Percentiles rank a stretch among this genome's conserved stretches.
phyloP scores from a whole-genome alignment of 352 stramenopile genomes.

The Globisporangium iwayamae region DNA sequence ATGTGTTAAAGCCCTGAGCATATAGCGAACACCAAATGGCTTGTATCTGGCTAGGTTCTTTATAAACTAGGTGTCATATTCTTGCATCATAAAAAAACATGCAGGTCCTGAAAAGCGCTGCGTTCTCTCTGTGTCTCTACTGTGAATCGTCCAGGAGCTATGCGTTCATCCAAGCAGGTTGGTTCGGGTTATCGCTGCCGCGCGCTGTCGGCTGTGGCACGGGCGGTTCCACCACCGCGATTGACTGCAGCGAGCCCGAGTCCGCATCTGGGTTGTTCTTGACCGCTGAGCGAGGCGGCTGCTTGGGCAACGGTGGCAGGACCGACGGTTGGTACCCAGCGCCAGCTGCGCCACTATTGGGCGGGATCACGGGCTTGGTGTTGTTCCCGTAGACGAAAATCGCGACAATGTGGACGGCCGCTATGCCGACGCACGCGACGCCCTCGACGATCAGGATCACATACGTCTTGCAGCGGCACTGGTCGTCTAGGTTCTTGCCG shows the following conservation, averaged over 20 bases:
- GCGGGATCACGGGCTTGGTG: conserved; percentile 19
- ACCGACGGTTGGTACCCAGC: conserved; percentile 5
- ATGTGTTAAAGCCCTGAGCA: no score
- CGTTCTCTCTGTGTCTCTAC: background rate
- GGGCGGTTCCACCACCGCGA: background rate
- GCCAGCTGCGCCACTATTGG: background rate
- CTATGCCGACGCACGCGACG: conserved; percentile 43
- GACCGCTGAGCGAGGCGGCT: background rate
- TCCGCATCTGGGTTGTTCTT: conserved; percentile 1
- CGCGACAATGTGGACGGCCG: conserved; percentile 36
- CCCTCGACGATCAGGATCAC: conserved; percentile 52
- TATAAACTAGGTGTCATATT: no score
- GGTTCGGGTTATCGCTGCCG: conserved; percentile 3
- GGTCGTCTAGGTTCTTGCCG: conserved; percentile 49
- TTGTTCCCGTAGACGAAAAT: conserved; percentile 59
- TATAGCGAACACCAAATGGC: no score
- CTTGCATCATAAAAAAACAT: no score
- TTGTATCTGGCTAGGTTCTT: no score
- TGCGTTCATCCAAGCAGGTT: conserved; percentile 19
- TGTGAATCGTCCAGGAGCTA: background rate
- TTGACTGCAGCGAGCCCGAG: background rate
- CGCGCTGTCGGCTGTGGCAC: conserved; percentile 1
- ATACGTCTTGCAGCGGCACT: conserved; percentile 50
- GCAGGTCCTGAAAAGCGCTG: no score
- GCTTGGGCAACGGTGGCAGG: conserved; percentile 7